Percentiles rank a stretch among this genome's conserved stretches.
phyloP scores from a whole-genome alignment of 495 filamentous ascomycete species.

The Aspergillus affinis region DNA sequence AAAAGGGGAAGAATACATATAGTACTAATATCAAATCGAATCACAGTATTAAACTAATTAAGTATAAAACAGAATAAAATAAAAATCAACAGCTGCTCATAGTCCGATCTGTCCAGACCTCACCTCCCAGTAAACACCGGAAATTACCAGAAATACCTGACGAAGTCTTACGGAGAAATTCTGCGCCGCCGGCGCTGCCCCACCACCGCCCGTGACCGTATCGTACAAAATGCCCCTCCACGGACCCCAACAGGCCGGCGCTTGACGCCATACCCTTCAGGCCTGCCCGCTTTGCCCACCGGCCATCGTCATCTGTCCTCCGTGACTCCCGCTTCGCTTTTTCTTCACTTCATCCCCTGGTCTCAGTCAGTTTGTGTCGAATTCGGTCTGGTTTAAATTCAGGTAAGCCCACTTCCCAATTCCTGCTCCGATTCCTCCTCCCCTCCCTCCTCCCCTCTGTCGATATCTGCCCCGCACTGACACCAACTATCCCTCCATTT shows the following conservation, averaged over 20 bases:
- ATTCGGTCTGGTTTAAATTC: background rate
- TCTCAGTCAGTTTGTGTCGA: slow-evolving; percentile 12
- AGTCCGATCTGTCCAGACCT: no score
- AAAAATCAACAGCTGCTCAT: no score
- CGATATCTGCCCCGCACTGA: slow-evolving; percentile 38
- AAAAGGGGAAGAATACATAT: no score
- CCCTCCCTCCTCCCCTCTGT: slow-evolving; percentile 5
- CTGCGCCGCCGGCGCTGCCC: slow-evolving; percentile 26
- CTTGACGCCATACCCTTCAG: slow-evolving; percentile 29
- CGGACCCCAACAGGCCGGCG: slow-evolving; percentile 45
- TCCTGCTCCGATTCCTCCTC: slow-evolving; percentile 7
- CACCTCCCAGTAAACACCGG: no score
- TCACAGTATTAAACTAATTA: background rate
- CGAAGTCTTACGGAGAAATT: background rate
- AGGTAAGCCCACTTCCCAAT: slow-evolving; percentile 7
- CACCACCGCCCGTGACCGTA: slow-evolving; percentile 13
- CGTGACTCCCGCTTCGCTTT: slow-evolving; percentile 15
- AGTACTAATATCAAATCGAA: background rate
- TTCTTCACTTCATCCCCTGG: slow-evolving; percentile 11
- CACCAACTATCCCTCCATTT: slow-evolving; percentile 18
- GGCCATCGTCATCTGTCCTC: slow-evolving; percentile 22
- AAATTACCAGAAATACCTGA: background rate
- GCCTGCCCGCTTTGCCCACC: slow-evolving; percentile 7
- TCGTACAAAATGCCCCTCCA: slow-evolving; percentile 21
- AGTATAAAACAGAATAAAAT: background rate